Percentiles rank a stretch among this genome's conserved stretches.
phyloP scores from a whole-genome alignment of 1,139 yeast species.

The Yamadazyma oceani region DNA sequence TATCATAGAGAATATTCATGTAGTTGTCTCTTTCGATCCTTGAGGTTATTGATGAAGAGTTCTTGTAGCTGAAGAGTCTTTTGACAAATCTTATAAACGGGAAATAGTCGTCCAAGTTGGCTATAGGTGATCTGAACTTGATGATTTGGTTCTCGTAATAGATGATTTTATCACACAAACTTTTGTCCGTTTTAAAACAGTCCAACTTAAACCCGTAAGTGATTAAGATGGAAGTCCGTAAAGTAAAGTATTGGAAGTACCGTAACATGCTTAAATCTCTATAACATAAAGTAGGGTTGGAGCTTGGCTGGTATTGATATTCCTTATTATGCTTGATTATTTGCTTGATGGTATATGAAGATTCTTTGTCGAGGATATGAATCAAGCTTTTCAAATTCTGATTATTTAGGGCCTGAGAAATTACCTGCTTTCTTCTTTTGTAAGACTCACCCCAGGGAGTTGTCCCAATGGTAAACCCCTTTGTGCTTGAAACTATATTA shows the following conservation, averaged over 20 bases:
- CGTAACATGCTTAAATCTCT: slow-evolving; percentile 42
- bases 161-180: slow-evolving; percentile 54
- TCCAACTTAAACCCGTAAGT: slow-evolving; percentile 63
- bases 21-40: slow-evolving; percentile 54
- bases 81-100: slow-evolving; percentile 45
- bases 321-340: slow-evolving; percentile 25
- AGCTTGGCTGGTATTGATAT: slow-evolving; percentile 23
- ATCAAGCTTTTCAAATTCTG: slow-evolving; percentile 31
- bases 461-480: slow-evolving; percentile 73
- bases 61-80: slow-evolving; percentile 17
- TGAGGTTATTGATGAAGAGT: slow-evolving; percentile 27
- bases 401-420: slow-evolving; percentile 51
- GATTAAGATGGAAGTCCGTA: slow-evolving; percentile 55
- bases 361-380: slow-evolving; percentile 45
- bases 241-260: slow-evolving; percentile 52
- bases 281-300: slow-evolving; percentile 14
- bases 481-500: slow-evolving; percentile 58
- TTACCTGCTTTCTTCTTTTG: slow-evolving; percentile 51
- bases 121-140: slow-evolving; percentile 59
- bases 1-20: slow-evolving; percentile 38
- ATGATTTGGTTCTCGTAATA: slow-evolving; percentile 66
- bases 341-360: slow-evolving; percentile 27
- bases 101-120: slow-evolving; percentile 62
- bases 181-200: slow-evolving; percentile 36
- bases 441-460: slow-evolving; percentile 66